phyloP scores from a whole-genome alignment of 331 rosid genomes.

The Spiraea crenata region DNA sequence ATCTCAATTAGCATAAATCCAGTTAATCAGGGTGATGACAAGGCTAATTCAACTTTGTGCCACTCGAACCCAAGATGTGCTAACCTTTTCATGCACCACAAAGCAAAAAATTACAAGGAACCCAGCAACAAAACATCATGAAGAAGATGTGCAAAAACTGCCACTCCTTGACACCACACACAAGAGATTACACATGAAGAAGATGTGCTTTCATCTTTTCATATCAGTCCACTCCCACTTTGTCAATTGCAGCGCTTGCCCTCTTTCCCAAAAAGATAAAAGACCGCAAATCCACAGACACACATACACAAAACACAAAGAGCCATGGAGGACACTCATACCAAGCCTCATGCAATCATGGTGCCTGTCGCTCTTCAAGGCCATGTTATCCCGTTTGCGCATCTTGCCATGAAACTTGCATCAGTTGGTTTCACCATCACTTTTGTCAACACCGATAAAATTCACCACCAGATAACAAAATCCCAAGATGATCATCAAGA shows the following conservation, averaged over 20 bases:
- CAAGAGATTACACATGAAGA: too few relatives aligned
- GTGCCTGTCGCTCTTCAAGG: constrained; percentile 35
- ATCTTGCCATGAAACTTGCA: constrained; percentile 37
- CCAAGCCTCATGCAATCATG: constrained; percentile 32
- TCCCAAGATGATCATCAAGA: constrained; percentile 7
- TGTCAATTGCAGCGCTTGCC: too few relatives aligned
- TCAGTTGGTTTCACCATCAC: constrained; percentile 32
- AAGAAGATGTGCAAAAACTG: too few relatives aligned
- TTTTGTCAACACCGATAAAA: constrained; percentile 29
- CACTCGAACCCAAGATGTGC: neutral
- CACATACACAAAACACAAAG: neutral
- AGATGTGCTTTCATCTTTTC: too few relatives aligned
- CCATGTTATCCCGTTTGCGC: constrained; percentile 33
- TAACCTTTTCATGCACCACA: too few relatives aligned
- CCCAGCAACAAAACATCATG: neutral
- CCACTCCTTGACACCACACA: too few relatives aligned
- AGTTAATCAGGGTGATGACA: neutral
- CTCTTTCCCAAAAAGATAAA: neutral
- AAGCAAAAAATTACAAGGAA: too few relatives aligned
- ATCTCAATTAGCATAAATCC: neutral
- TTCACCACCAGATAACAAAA: constrained; percentile 25
- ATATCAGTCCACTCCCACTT: too few relatives aligned
- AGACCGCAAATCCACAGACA: neutral
- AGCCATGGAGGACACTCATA: constrained; percentile 14
- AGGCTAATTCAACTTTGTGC: neutral